Percentiles rank a stretch among this genome's conserved stretches.
phyloP scores from a whole-genome alignment of 2,329 filamentous ascomycete species.

The Exophiala aquamarina region DNA sequence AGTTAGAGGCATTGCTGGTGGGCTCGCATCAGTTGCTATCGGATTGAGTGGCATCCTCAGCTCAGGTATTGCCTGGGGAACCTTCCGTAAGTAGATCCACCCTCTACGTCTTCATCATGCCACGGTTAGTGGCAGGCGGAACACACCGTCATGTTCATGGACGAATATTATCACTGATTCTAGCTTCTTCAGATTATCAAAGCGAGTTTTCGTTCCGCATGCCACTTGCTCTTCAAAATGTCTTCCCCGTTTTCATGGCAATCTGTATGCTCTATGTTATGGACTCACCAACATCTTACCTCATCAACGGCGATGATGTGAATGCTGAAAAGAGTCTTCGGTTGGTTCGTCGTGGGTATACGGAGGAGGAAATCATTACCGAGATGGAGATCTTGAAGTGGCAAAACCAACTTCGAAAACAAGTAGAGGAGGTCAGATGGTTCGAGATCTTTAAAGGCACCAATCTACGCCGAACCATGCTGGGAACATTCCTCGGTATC shows the following conservation, averaged over 20 bases:
- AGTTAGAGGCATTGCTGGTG: too few species aligned
- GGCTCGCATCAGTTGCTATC: too few species aligned
- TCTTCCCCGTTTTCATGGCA: not conserved
- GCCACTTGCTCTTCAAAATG: not conserved
- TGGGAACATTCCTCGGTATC: not conserved
- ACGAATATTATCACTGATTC: too few species aligned
- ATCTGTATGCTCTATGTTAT: not conserved
- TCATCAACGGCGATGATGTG: not conserved
- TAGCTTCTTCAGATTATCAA: too few species aligned
- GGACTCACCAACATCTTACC: not conserved
- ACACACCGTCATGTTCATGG: too few species aligned
- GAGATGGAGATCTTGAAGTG: not conserved
- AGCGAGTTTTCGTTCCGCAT: not conserved
- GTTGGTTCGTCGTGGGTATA: not conserved
- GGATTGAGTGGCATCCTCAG: too few species aligned
- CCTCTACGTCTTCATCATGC: too few species aligned
- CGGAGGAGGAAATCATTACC: not conserved
- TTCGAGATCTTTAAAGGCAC: slow-evolving; percentile 1
- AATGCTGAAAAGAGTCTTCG: not conserved
- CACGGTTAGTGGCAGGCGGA: too few species aligned
- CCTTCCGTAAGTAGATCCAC: too few species aligned
- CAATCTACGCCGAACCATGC: slow-evolving; percentile 3
- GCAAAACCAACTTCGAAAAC: not conserved
- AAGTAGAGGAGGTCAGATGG: not conserved
- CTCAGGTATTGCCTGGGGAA: too few species aligned